phyloP scores from a whole-genome alignment of 176 grass and related monocot species.

The Zea luxurians region DNA sequence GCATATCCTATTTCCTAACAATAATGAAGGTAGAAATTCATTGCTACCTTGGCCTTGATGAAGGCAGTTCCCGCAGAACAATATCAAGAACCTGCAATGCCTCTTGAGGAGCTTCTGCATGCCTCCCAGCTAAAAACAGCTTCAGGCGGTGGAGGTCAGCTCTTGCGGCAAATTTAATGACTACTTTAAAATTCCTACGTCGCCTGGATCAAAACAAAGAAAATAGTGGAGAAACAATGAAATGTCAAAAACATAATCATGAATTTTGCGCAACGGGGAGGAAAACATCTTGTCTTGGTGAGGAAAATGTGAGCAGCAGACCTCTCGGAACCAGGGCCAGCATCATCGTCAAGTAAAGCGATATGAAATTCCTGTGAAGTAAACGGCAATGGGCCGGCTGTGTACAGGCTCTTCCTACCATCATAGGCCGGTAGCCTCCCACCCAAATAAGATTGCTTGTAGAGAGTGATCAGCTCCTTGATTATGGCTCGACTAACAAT shows the following conservation, averaged over 20 bases:
- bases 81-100: slow-evolving; percentile 90
- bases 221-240: not conserved
- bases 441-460: slow-evolving; percentile 62
- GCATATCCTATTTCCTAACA: no score
- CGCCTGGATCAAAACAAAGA: slow-evolving; percentile 42
- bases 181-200: slow-evolving; percentile 60
- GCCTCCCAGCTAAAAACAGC: slow-evolving; percentile 67
- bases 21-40: not conserved
- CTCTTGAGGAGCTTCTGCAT: slow-evolving; percentile 76
- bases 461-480: slow-evolving; percentile 53
- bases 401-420: slow-evolving; percentile 85
- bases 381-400: slow-evolving; percentile 74
- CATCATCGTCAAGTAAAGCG: slow-evolving; percentile 57
- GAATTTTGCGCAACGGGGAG: not conserved
- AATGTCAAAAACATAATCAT: not conserved
- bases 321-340: slow-evolving; percentile 62
- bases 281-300: not conserved
- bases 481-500: slow-evolving; percentile 63
- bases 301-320: slow-evolving; percentile 17
- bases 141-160: slow-evolving; percentile 66
- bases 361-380: slow-evolving; percentile 69
- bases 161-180: slow-evolving; percentile 68
- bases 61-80: slow-evolving; percentile 77
- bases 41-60: slow-evolving; percentile 57
- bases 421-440: slow-evolving; percentile 86